Evolutionary conservation across 169 alveolate genomes (phyloP).

Genomic region (Perkinsus chesapeaki): DNA sequence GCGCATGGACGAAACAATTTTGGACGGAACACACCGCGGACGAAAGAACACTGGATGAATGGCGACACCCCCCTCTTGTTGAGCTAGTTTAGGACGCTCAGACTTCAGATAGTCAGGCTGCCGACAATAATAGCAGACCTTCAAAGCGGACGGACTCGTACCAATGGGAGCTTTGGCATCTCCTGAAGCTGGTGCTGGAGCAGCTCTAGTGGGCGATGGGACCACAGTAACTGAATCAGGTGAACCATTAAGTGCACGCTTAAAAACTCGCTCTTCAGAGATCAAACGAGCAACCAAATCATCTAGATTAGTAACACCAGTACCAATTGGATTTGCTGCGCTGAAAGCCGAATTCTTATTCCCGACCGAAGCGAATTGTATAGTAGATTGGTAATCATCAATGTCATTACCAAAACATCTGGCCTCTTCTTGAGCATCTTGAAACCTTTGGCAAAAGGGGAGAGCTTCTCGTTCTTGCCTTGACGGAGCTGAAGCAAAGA

Average conservation of each 20-base stretch:
- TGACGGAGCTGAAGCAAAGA: background rate
- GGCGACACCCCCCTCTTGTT: background rate
- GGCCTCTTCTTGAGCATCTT: background rate
- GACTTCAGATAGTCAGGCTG: background rate
- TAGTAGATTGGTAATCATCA: background rate
- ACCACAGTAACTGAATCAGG: background rate
- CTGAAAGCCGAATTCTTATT: background rate
- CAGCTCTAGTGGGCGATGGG: background rate
- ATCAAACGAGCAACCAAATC: background rate
- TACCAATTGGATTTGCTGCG: background rate
- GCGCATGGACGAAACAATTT: no score
- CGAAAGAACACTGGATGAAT: no score
- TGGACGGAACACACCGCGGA: no score
- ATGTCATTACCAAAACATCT: background rate
- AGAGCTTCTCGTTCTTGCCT: background rate
- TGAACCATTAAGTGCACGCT: background rate
- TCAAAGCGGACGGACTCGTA: background rate
- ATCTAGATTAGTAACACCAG: background rate
- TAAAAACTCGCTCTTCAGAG: background rate
- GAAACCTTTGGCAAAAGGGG: background rate
- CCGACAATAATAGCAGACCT: background rate
- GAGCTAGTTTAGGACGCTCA: background rate
- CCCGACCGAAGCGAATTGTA: background rate
- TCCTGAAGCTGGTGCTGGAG: background rate
- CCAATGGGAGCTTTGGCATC: background rate